Evolutionary conservation across 345 rosid genomes (phyloP), one percentile per base, ranked within the genome.

Genomic region (Linum tenue): DNA sequence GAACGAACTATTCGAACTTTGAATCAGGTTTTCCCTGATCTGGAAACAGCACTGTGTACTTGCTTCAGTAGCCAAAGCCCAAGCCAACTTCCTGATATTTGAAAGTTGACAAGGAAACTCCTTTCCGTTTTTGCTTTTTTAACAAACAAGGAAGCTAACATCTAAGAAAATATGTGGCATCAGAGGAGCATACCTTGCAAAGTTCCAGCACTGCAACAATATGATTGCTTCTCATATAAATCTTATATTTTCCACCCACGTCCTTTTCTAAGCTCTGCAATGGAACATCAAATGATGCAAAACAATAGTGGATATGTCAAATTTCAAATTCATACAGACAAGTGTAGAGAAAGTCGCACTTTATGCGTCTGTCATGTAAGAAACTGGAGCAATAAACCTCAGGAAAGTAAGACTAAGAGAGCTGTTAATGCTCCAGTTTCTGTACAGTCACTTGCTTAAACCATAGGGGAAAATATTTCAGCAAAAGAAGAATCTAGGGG

Each of bases 141-240:
- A n/a, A n/a, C n/a, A n/a, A n/a, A n/a, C n/a, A n/a, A 7, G 53
- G 12, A 48, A 15, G 53, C 53, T 48, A 48, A 48, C 53, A 48
- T 48, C 12, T 48, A 48, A 8, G 53, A 15, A 48, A 48, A 8
- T 48, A 8, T 48, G 12, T 6, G 53, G 53, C 12, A 48, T 16
- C 43, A 59, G 48, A 65, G 67, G 53, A 60, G 55, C 60, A 74
- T 78, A 92, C 98, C 90, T 83, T 84, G 80, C 98, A 92, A 72
- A 85, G 75, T 76, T 92, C 98, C 75, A 90, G 75, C 64, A 90
- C 77, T 39, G 86, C 89, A 55, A 83, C 83, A 67, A 88, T 86
- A 69, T 85, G 81, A 76, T 74, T 72, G 67, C 87, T 84, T 78
- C 82, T 85, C 79, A 90, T 74, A 39, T 76, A 78, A 74, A 92